phyloP scores from a whole-genome alignment of 768 basidiomycete genomes.

The Tulasnella sp. region DNA sequence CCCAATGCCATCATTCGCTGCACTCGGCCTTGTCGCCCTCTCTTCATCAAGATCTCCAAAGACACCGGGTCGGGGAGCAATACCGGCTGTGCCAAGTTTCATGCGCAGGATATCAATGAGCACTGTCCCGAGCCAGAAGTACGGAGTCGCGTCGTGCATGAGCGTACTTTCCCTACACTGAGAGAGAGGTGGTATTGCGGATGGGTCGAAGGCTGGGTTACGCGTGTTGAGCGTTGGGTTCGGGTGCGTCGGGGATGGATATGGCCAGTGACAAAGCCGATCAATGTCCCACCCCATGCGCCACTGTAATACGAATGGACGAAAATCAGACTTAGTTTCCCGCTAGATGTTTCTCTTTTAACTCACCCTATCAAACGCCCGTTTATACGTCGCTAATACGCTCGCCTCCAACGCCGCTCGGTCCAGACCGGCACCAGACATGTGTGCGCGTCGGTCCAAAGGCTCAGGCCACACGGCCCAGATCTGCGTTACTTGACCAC shows the following conservation, averaged over 20 bases:
- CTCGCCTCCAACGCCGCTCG: conserved; percentile 20
- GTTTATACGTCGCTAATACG: conserved; percentile 24
- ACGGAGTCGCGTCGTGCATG: conserved; percentile 27
- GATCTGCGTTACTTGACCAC: conserved; percentile 17
- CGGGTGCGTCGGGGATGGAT: neutral
- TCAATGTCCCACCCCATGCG: conserved; percentile 33
- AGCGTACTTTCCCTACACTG: conserved; percentile 2
- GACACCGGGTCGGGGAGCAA: conserved; percentile 1
- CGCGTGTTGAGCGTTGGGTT: neutral
- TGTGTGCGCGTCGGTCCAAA: neutral
- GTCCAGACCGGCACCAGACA: conserved; percentile 8
- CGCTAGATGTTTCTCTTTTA: no score
- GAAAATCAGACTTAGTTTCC: neutral
- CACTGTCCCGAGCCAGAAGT: conserved; percentile 30
- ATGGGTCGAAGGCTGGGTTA: conserved; percentile 7
- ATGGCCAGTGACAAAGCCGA: conserved; percentile 21
- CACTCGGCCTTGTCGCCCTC: neutral
- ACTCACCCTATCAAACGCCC: conserved; percentile 24
- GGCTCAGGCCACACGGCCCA: conserved; percentile 13
- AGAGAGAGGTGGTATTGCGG: neutral
- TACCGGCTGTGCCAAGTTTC: conserved; percentile 11
- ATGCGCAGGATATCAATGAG: conserved; percentile 26
- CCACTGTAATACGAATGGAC: conserved; percentile 24
- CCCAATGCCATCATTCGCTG: neutral
- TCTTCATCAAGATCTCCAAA: neutral